Percentiles rank a stretch among this genome's conserved stretches.
Conservation (phyloP, 129 eudicot species). For the Flaveria sonorensis region DNA sequence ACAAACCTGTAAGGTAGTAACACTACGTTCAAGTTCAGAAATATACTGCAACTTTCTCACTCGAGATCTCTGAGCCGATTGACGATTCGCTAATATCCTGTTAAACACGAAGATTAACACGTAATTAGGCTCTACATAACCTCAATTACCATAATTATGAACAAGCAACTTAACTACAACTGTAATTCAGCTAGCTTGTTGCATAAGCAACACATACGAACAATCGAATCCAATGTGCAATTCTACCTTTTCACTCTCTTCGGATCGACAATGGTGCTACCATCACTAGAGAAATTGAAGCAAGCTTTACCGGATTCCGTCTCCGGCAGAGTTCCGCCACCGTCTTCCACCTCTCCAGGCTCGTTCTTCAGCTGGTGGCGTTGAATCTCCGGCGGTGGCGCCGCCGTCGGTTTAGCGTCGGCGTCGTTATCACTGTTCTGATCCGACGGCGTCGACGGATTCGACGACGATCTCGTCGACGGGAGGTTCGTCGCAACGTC, state of each 20-base stretch:
- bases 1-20: conserved; percentile 81
- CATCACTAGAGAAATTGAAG: conserved; percentile 39
- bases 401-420: not conserved
- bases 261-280: conserved; percentile 63
- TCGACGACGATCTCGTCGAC: conserved; percentile 47
- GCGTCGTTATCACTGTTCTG: conserved; percentile 60
- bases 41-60: conserved; percentile 89
- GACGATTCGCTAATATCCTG: conserved; percentile 94
- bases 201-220: conserved; percentile 20
- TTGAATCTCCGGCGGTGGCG: not conserved
- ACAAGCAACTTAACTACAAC: not conserved
- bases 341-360: conserved; percentile 71
- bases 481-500: conserved; percentile 45
- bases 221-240: not conserved
- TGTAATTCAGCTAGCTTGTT: conserved; percentile 23
- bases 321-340: conserved; percentile 37
- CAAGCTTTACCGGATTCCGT: conserved; percentile 29
- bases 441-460: conserved; percentile 66
- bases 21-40: conserved; percentile 94
- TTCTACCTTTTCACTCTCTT: conserved; percentile 75
- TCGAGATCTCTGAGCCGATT: conserved; percentile 95
- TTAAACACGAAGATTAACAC: not conserved
- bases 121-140: not conserved
- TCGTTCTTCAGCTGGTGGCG: conserved; percentile 56
- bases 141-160: conserved; percentile 21